phyloP scores from a whole-genome alignment of 139 green algal species.

The Eudorina sp. region DNA sequence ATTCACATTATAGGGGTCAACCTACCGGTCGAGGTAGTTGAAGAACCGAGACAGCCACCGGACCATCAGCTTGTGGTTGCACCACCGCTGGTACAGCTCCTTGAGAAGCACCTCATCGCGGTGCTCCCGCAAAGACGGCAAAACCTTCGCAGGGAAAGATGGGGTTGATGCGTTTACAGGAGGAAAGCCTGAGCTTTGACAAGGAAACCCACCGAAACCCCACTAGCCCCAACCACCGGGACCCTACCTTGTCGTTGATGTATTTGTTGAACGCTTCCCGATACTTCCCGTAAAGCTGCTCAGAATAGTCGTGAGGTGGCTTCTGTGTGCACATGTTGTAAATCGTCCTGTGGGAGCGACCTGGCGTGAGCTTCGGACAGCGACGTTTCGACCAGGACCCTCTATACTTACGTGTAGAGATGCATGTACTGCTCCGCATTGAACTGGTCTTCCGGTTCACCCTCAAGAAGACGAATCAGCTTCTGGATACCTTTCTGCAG shows the following conservation, averaged over 20 bases:
- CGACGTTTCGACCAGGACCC: no score
- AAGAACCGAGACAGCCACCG: constrained; percentile 98
- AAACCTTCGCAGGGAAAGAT: constrained; percentile 66
- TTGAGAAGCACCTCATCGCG: constrained; percentile 93
- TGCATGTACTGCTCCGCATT: constrained; percentile 97
- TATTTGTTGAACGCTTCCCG: constrained; percentile 94
- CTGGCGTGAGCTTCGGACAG: neutral
- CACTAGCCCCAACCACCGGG: neutral
- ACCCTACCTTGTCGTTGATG: constrained; percentile 85
- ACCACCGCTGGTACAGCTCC: constrained; percentile 92
- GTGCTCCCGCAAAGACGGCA: constrained; percentile 86
- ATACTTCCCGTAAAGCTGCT: constrained; percentile 97
- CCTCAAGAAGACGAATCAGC: constrained; percentile 94
- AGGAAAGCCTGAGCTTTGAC: no score
- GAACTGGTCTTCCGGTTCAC: constrained; percentile 86
- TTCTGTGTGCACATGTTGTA: constrained; percentile 99
- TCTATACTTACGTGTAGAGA: constrained; percentile 91
- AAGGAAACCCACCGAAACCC: no score
- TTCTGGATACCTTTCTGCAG: constrained; percentile 94
- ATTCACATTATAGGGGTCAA: no score
- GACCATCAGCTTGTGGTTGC: constrained; percentile 99
- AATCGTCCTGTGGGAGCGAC: constrained; percentile 81
- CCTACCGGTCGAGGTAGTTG: constrained; percentile 98
- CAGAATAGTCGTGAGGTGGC: constrained; percentile 96
- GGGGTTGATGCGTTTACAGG: no score